Evolutionary conservation across 495 filamentous ascomycete species (phyloP).

Genomic region (Penicillium samsonianum): DNA sequence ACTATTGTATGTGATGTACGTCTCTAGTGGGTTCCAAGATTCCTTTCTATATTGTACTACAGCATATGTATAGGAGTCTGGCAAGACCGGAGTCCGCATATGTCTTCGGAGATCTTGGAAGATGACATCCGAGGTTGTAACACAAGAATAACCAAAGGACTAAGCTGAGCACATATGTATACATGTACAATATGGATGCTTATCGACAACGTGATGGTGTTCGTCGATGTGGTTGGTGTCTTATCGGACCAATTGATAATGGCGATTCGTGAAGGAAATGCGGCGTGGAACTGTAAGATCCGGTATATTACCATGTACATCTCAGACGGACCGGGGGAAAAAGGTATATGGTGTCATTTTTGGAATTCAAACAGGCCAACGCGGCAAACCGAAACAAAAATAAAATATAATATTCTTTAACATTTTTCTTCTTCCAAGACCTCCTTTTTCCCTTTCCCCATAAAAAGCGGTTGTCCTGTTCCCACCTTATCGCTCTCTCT

Average conservation of each 20-base stretch:
- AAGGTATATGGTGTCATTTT: not conserved
- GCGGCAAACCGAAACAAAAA: conserved; percentile 10
- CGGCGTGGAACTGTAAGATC: conserved; percentile 10
- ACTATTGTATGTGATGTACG: conserved; percentile 4
- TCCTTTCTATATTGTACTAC: not conserved
- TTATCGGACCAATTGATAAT: conserved; percentile 38
- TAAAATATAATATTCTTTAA: not conserved
- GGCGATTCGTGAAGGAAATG: conserved; percentile 25
- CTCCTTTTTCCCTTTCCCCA: conserved; percentile 3
- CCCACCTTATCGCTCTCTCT: conserved; percentile 22
- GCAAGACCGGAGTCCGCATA: not conserved
- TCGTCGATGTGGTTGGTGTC: conserved; percentile 37
- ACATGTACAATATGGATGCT: too few species aligned
- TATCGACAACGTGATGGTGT: conserved; percentile 33
- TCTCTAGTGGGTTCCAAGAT: not conserved
- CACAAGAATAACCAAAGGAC: not conserved
- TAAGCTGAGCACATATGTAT: too few species aligned
- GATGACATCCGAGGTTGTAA: not conserved
- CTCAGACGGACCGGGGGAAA: conserved; percentile 1
- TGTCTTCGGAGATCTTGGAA: not conserved
- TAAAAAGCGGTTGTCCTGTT: conserved; percentile 12
- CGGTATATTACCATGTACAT: not conserved
- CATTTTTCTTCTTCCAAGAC: conserved; percentile 2
- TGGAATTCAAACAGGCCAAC: conserved; percentile 1
- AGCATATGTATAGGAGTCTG: not conserved